These are phyloP conservation scores for Amaranthus palmeri DNA, from an alignment of 148 eudicot genomes.

Conservation along the genomic window DNA sequence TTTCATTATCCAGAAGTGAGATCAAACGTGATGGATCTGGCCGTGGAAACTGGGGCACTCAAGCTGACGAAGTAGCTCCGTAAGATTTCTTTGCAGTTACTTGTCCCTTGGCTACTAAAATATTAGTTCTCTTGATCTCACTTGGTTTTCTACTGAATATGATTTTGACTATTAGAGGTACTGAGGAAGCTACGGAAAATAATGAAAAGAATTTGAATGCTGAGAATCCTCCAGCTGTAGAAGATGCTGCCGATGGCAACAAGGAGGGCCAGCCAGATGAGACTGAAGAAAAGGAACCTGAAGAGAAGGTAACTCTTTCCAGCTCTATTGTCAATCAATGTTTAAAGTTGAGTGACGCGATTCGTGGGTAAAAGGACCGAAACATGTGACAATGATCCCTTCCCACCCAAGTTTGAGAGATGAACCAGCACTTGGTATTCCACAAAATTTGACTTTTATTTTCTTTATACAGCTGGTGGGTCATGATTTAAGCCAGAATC, in stretches of 20 bases:
- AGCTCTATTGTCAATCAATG: not conserved
- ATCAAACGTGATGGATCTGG: conserved; percentile 88
- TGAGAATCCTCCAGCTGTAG: conserved; percentile 59
- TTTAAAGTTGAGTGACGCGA: not conserved
- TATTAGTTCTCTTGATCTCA: not conserved
- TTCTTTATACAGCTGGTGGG: not conserved
- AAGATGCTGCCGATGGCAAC: conserved; percentile 49
- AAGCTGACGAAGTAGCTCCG: conserved; percentile 66
- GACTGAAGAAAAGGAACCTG: conserved; percentile 80
- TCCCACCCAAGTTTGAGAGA: not conserved
- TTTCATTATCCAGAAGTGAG: conserved; percentile 43
- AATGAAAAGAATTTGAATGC: conserved; percentile 43
- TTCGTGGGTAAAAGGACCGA: no score
- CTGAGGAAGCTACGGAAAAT: conserved; percentile 55
- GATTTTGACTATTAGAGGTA: conserved; percentile 35
- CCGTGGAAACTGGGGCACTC: conserved; percentile 92
- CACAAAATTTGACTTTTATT: not conserved
- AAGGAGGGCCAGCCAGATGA: conserved; percentile 61
- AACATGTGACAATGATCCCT: no score
- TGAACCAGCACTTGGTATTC: not conserved
- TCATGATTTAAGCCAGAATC: not conserved
- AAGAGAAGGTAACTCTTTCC: conserved; percentile 54
- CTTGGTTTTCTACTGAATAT: conserved; percentile 6
- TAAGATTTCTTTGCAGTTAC: conserved; percentile 28
- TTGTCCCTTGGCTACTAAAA: not conserved